phyloP scores from a whole-genome alignment of 1,139 yeast genomes.

The Suhomyces kunorum region DNA sequence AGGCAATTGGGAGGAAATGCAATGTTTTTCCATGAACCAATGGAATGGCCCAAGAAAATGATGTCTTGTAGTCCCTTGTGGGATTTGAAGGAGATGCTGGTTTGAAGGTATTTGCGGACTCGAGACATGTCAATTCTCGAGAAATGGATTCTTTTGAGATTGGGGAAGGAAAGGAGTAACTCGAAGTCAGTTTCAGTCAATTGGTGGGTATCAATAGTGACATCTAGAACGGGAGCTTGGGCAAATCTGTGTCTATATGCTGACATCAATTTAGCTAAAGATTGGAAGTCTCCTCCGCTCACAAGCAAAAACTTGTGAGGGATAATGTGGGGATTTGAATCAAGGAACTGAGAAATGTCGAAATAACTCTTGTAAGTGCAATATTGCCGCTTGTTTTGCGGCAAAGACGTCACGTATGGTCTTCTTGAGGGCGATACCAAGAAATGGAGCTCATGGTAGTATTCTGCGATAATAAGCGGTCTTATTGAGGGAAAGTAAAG shows the following conservation, averaged over 20 bases:
- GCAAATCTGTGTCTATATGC: constrained; percentile 22
- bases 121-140: constrained; percentile 25
- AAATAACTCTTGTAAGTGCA: constrained; percentile 32
- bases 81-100: constrained; percentile 5
- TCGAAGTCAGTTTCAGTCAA: constrained; percentile 24
- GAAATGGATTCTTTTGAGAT: constrained; percentile 34
- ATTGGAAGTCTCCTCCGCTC: constrained; percentile 37
- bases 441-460: constrained; percentile 37
- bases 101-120: constrained; percentile 8
- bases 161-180: constrained; percentile 27
- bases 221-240: constrained; percentile 22
- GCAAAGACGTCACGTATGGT: constrained; percentile 27
- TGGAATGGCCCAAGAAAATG: constrained; percentile 36
- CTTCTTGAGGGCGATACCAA: constrained; percentile 34
- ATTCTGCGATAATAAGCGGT: constrained; percentile 16
- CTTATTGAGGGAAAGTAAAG: constrained; percentile 4
- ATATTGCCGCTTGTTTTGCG: constrained; percentile 20
- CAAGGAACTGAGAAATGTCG: constrained; percentile 36
- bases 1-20: constrained; percentile 23
- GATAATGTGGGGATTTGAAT: constrained; percentile 27
- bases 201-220: constrained; percentile 32
- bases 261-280: constrained; percentile 28
- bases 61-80: constrained; percentile 24
- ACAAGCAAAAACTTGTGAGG: constrained; percentile 31
- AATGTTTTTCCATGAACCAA: constrained; percentile 31